Evolutionary conservation across 1,284 basidiomycete genomes (phyloP).

Genomic region (Cutaneotrichosporon dermatis): DNA sequence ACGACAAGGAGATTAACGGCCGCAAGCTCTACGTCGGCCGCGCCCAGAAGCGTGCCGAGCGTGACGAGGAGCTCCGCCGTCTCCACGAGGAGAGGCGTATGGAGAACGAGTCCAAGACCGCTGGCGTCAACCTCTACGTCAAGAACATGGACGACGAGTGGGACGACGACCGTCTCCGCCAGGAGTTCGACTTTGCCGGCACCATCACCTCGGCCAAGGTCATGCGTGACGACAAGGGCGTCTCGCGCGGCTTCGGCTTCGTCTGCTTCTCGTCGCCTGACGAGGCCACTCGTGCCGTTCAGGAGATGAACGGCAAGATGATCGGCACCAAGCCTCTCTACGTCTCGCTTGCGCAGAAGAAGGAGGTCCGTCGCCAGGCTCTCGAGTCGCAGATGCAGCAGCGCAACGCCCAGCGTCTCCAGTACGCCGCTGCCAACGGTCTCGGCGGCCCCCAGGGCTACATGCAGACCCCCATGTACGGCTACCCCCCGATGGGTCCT

Average conservation of each 20-base stretch:
- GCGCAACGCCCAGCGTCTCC: slow-evolving; percentile 84
- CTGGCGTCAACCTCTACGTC: slow-evolving; percentile 99
- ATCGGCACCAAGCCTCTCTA: slow-evolving; percentile 98
- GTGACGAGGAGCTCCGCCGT: slow-evolving; percentile 91
- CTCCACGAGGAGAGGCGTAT: slow-evolving; percentile 94
- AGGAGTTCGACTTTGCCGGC: slow-evolving; percentile 95
- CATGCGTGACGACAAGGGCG: slow-evolving; percentile 90
- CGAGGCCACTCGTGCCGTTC: slow-evolving; percentile 98
- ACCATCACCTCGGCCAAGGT: slow-evolving; percentile 98
- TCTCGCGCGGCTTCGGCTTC: slow-evolving; percentile 88
- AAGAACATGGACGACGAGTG: slow-evolving; percentile 90
- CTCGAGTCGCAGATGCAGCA: slow-evolving; percentile 97
- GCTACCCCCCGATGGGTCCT: slow-evolving; percentile 77
- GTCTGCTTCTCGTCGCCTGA: slow-evolving; percentile 99
- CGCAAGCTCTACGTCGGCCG: slow-evolving; percentile 93
- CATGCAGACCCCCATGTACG: slow-evolving; percentile 76
- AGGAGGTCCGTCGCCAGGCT: slow-evolving; percentile 96
- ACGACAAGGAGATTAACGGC: slow-evolving; percentile 82
- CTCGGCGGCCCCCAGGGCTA: slow-evolving; percentile 66
- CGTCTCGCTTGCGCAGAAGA: slow-evolving; percentile 96
- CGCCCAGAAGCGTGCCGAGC: slow-evolving; percentile 98
- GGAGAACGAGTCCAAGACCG: slow-evolving; percentile 97
- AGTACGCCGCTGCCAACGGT: slow-evolving; percentile 82
- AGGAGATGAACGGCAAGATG: slow-evolving; percentile 99
- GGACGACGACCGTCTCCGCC: slow-evolving; percentile 89